A percentile compares a stretch with the other conserved stretches of the same genome.
These are phyloP conservation scores for Ophiorrhiza pumila DNA, from an alignment of 257 asterid genomes.

Conservation along the genomic window DNA sequence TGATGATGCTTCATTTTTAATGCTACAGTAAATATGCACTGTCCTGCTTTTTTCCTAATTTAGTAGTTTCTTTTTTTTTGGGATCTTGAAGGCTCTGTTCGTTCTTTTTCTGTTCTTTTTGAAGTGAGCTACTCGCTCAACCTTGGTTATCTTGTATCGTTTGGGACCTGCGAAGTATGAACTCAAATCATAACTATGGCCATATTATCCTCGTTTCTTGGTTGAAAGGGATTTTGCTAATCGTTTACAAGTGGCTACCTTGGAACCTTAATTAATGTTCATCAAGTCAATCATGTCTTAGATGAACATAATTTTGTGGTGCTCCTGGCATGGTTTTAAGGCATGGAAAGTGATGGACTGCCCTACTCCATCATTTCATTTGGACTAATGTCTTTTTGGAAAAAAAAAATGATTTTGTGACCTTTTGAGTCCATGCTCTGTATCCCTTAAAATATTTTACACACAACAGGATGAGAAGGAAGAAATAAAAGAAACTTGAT, in stretches of 20 bases:
- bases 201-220: background rate
- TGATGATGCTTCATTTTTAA: background rate
- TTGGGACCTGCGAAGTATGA: too few species aligned
- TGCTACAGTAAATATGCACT: background rate
- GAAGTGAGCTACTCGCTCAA: background rate
- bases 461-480: too few species aligned
- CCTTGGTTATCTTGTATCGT: too few species aligned
- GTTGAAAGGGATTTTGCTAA: background rate
- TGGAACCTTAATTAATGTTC: background rate
- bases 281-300: background rate
- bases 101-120: background rate
- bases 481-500: background rate
- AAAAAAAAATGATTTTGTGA: too few species aligned
- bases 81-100: background rate
- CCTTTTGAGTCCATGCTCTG: too few species aligned
- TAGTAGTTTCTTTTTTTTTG: background rate
- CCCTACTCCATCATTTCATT: background rate
- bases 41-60: background rate
- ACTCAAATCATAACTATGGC: background rate
- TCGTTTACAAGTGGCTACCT: background rate
- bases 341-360: background rate
- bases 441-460: background rate
- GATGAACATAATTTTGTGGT: slow-evolving; percentile 4
- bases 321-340: background rate
- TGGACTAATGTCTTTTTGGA: background rate